Evolutionary conservation across 2,329 filamentous ascomycete species (phyloP).

Genomic region (Sclerotiophoma versabilis): DNA sequence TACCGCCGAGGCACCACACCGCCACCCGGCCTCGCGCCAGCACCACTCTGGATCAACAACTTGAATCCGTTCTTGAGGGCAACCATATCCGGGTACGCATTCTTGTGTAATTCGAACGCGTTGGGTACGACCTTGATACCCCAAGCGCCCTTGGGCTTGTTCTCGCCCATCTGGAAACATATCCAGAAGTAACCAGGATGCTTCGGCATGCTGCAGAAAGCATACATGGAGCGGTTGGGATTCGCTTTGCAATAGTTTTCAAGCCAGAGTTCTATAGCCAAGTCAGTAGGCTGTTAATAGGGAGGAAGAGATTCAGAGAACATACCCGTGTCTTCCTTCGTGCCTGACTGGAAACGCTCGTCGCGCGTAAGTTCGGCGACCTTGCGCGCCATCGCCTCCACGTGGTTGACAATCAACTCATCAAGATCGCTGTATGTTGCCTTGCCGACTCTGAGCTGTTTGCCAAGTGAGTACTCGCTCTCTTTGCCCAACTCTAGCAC

Average conservation of each 20-base stretch:
- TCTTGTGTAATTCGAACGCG: constrained; percentile 88
- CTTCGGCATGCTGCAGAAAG: constrained; percentile 92
- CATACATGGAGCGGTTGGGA: constrained; percentile 89
- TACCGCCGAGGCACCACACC: constrained; percentile 8
- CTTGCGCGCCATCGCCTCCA: constrained; percentile 97
- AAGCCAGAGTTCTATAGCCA: constrained; percentile 82
- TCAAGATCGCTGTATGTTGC: constrained; percentile 96
- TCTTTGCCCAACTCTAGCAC: constrained; percentile 97
- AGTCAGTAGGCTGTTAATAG: constrained; percentile 21
- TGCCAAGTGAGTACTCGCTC: constrained; percentile 92
- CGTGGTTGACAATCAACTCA: constrained; percentile 94
- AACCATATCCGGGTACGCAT: constrained; percentile 91
- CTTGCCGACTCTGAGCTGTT: constrained; percentile 83
- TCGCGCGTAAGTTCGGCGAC: constrained; percentile 95
- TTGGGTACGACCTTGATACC: constrained; percentile 90
- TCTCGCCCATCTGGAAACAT: constrained; percentile 90
- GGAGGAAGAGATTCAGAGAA: constrained; percentile 22
- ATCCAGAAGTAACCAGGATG: constrained; percentile 94
- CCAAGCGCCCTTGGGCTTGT: constrained; percentile 77
- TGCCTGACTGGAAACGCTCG: constrained; percentile 89
- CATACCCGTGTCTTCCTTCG: constrained; percentile 83
- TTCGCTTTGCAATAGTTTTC: constrained; percentile 96
- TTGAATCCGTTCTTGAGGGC: constrained; percentile 98
- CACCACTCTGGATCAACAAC: constrained; percentile 65
- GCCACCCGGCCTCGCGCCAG: constrained; percentile 5